Evolutionary conservation across 2,329 filamentous ascomycete species (phyloP).

Genomic region (Apiospora sp.): DNA sequence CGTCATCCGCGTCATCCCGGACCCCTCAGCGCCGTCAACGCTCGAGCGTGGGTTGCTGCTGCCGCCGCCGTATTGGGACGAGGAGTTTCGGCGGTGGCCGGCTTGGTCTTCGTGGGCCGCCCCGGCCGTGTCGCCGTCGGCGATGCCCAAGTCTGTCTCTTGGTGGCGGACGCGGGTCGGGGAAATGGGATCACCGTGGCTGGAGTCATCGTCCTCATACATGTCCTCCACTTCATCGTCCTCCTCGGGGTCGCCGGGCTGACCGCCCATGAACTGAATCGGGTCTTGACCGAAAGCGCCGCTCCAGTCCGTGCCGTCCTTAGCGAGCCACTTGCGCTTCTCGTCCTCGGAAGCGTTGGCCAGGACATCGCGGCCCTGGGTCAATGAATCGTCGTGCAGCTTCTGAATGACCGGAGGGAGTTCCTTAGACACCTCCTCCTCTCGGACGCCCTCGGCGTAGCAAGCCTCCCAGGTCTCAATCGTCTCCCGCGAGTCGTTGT

Average conservation of each 20-base stretch:
- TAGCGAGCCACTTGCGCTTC: slow-evolving; percentile 79
- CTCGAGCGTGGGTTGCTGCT: slow-evolving; percentile 24
- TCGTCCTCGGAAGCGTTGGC: slow-evolving; percentile 76
- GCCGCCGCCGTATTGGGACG: slow-evolving; percentile 11
- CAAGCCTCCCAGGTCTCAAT: slow-evolving; percentile 96
- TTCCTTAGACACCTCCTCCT: slow-evolving; percentile 73
- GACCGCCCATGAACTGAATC: slow-evolving; percentile 51
- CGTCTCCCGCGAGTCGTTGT: slow-evolving; percentile 90
- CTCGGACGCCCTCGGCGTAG: slow-evolving; percentile 83
- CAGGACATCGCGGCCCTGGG: slow-evolving; percentile 81
- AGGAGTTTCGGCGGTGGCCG: background rate
- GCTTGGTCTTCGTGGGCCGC: slow-evolving; percentile 25
- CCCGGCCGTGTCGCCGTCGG: slow-evolving; percentile 49
- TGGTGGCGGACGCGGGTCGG: slow-evolving; percentile 35
- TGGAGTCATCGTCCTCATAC: slow-evolving; percentile 44
- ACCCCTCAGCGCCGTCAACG: background rate
- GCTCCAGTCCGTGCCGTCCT: slow-evolving; percentile 85
- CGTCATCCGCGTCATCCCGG: slow-evolving; percentile 34
- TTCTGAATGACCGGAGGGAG: slow-evolving; percentile 76
- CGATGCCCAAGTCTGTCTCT: slow-evolving; percentile 42
- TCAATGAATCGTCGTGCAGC: slow-evolving; percentile 83
- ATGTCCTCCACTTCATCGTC: slow-evolving; percentile 48
- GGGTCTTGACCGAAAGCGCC: slow-evolving; percentile 86
- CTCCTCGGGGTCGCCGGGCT: slow-evolving; percentile 37
- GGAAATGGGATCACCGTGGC: slow-evolving; percentile 29